Conservation (phyloP, 805 yeast genomes). For the Pichia nakasei region DNA sequence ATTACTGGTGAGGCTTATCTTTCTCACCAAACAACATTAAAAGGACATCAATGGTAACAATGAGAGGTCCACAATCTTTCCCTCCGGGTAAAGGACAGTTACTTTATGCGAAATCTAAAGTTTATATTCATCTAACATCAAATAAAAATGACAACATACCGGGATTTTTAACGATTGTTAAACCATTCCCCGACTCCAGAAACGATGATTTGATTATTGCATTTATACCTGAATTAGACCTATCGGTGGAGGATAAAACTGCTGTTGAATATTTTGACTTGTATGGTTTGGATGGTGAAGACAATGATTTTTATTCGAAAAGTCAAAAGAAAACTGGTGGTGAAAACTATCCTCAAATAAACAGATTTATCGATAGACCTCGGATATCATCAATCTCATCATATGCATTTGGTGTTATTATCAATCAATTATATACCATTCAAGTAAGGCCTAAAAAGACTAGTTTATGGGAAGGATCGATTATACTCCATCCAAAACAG, state of each 20-base stretch:
- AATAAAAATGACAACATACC: constrained; percentile 67
- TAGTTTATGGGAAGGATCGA: constrained; percentile 90
- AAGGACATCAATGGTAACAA: not conserved
- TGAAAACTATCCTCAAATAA: constrained; percentile 18
- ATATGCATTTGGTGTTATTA: constrained; percentile 59
- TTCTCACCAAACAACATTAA: not conserved
- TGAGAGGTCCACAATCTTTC: constrained; percentile 1
- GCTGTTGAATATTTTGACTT: constrained; percentile 30
- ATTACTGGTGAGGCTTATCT: too few relatives aligned
- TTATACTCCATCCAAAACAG: constrained; percentile 60
- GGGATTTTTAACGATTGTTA: constrained; percentile 64
- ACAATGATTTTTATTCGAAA: constrained; percentile 14
- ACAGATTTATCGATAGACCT: constrained; percentile 42
- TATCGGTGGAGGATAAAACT: constrained; percentile 20
- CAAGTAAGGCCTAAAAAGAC: constrained; percentile 77
- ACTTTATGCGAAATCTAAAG: constrained; percentile 55
- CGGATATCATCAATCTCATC: constrained; percentile 42
- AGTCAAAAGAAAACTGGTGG: constrained; percentile 5
- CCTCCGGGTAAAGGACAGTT: constrained; percentile 38
- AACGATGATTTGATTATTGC: constrained; percentile 54
- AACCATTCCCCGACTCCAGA: constrained; percentile 38
- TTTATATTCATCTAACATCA: constrained; percentile 74
- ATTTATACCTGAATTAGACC: constrained; percentile 55
- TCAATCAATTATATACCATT: constrained; percentile 60
- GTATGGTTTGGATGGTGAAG: constrained; percentile 31